phyloP scores from a whole-genome alignment of 805 yeast genomes.

The Wickerhamomyces pijperi region DNA sequence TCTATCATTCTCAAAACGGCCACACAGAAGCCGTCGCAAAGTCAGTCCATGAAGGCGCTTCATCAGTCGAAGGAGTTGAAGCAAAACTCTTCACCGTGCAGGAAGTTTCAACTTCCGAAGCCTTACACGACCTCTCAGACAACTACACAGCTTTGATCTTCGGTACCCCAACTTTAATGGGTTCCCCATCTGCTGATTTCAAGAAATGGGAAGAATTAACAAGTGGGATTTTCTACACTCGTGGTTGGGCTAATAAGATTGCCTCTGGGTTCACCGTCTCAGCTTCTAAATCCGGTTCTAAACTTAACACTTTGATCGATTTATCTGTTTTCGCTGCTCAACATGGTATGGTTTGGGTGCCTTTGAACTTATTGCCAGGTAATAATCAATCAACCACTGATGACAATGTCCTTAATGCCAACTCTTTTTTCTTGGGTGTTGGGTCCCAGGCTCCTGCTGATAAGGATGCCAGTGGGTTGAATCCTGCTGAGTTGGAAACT shows the following conservation, averaged over 20 bases:
- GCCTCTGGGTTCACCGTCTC: not conserved
- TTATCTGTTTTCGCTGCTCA: not conserved
- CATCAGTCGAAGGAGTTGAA: not conserved
- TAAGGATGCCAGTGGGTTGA: not conserved
- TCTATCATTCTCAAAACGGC: not conserved
- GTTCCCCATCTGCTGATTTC: not conserved
- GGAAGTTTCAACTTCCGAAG: not conserved
- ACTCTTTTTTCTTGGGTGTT: not conserved
- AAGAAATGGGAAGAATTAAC: not conserved
- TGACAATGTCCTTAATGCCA: not conserved
- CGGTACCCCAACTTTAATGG: not conserved
- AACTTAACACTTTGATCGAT: not conserved
- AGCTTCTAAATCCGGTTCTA: not conserved
- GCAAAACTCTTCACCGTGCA: not conserved
- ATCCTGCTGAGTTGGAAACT: not conserved
- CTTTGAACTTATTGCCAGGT: not conserved
- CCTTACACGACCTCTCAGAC: not conserved
- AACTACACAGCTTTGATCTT: not conserved
- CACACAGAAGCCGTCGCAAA: not conserved
- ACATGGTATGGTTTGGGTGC: not conserved
- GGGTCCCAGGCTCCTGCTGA: not conserved
- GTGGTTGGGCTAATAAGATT: not conserved
- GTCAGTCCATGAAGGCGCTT: not conserved
- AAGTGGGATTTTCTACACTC: not conserved
- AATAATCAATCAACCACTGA: not conserved